These are phyloP conservation scores for Scutellaria barbata DNA, from an alignment of 257 asterid genomes.

Conservation along the genomic window DNA sequence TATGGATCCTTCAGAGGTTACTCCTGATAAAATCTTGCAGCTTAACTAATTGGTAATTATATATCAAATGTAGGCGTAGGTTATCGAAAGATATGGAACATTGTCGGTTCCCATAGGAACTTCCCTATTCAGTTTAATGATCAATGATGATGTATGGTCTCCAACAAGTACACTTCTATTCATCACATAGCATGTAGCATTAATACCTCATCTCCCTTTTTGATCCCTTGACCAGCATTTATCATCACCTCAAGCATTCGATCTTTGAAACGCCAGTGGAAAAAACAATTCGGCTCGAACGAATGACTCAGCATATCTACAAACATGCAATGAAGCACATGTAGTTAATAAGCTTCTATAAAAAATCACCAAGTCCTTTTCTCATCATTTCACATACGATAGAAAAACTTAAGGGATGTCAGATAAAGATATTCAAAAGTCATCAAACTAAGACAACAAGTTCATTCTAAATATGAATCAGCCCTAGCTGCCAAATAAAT, in stretches of 20 bases:
- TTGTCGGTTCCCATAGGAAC: not conserved
- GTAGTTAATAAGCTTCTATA: conserved; percentile 22
- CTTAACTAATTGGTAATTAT: not conserved
- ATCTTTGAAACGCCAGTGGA: conserved; percentile 99
- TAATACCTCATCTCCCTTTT: conserved; percentile 90
- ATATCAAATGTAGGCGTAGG: not conserved
- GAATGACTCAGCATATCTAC: conserved; percentile 98
- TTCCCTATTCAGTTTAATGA: conserved; percentile 13
- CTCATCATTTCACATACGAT: conserved; percentile 24
- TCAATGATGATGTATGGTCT: conserved; percentile 15
- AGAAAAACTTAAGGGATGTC: not conserved
- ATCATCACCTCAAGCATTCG: conserved; percentile 99
- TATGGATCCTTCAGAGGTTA: not conserved
- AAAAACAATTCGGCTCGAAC: conserved; percentile 89
- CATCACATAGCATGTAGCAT: conserved; percentile 31
- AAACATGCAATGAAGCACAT: conserved; percentile 35
- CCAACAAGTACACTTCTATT: conserved; percentile 26
- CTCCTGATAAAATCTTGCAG: conserved; percentile 19
- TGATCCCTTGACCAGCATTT: conserved; percentile 88
- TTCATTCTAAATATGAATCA: conserved; percentile 3
- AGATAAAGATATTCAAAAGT: conserved; percentile 9
- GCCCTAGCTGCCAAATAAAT: conserved; percentile 17
- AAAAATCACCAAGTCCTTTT: conserved; percentile 18
- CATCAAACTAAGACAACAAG: conserved; percentile 24
- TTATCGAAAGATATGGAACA: conserved; percentile 2